Evolutionary conservation across 257 asterid genomes (phyloP).

Genomic region (Solanum infundibuliforme): DNA sequence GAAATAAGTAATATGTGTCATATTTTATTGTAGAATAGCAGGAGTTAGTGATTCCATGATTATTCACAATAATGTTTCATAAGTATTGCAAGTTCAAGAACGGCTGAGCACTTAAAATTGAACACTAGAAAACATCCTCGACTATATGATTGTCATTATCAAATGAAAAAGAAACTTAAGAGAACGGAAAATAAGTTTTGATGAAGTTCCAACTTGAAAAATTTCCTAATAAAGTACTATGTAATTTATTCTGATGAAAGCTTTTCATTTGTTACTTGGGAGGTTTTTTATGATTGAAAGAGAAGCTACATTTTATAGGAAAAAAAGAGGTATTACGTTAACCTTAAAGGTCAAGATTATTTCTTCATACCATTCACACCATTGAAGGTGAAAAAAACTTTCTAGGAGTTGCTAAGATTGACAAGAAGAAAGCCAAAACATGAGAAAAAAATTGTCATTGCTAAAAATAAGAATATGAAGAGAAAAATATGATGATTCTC

Average conservation of each 20-base stretch:
- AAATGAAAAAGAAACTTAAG: not conserved
- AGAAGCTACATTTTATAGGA: not conserved
- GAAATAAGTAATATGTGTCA: not conserved
- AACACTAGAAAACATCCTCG: not conserved
- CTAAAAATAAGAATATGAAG: not conserved
- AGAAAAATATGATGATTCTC: not conserved
- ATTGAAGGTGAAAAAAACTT: too few relatives aligned
- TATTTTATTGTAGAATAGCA: not conserved
- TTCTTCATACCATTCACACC: not conserved
- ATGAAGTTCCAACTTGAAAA: too few relatives aligned
- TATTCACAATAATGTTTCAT: too few relatives aligned
- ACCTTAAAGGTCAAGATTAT: too few relatives aligned
- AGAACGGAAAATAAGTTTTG: not conserved
- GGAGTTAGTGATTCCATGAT: not conserved
- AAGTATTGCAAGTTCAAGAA: not conserved
- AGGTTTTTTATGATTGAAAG: not conserved
- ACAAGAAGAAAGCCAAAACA: not conserved
- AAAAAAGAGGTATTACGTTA: not conserved
- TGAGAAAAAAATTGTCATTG: not conserved
- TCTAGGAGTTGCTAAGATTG: not conserved
- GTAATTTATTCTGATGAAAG: not conserved
- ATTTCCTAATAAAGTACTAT: not conserved
- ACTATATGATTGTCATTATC: not conserved
- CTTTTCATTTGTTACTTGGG: not conserved
- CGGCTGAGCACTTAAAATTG: not conserved